These are phyloP conservation scores for Sporothrix luriei DNA, from an alignment of 2,329 filamentous ascomycete genomes.

Conservation along the genomic window DNA sequence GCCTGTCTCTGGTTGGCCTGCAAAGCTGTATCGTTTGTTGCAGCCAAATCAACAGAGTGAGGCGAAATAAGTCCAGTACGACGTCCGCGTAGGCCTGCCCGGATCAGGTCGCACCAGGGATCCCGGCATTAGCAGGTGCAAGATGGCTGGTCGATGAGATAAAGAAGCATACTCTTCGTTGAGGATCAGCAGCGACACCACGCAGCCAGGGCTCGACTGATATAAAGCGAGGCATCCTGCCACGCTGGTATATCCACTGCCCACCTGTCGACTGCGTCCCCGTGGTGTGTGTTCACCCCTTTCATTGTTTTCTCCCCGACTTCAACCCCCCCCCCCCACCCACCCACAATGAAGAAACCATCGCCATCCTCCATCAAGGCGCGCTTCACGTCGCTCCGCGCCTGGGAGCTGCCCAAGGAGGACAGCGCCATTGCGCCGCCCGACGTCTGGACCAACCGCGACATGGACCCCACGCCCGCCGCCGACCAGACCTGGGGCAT, in stretches of 20 bases:
- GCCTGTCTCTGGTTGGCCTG: background rate
- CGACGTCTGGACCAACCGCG: conserved; percentile 41
- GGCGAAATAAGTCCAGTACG: background rate
- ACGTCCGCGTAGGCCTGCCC: background rate
- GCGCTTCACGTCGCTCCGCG: conserved; percentile 34
- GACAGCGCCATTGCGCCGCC: conserved; percentile 41
- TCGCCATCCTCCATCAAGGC: conserved; percentile 24
- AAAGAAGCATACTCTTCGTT: background rate
- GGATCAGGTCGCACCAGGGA: background rate
- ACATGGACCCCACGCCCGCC: conserved; percentile 45
- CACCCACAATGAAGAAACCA: conserved; percentile 33
- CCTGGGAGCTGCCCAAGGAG: conserved; percentile 43
- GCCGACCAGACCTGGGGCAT: conserved; percentile 45
- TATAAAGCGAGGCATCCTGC: conserved; percentile 20
- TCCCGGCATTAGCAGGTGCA: background rate
- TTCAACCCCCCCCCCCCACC: background rate
- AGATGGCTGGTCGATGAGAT: background rate
- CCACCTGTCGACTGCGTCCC: background rate
- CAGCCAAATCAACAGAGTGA: background rate
- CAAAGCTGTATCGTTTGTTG: background rate
- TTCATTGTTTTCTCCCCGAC: background rate
- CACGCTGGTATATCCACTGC: background rate
- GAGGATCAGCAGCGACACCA: background rate
- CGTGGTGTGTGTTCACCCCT: conserved; percentile 4
- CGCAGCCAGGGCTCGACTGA: background rate